Base-by-base conservation (phyloP, 306 rosid species). In the Medicago arabica region DNA sequence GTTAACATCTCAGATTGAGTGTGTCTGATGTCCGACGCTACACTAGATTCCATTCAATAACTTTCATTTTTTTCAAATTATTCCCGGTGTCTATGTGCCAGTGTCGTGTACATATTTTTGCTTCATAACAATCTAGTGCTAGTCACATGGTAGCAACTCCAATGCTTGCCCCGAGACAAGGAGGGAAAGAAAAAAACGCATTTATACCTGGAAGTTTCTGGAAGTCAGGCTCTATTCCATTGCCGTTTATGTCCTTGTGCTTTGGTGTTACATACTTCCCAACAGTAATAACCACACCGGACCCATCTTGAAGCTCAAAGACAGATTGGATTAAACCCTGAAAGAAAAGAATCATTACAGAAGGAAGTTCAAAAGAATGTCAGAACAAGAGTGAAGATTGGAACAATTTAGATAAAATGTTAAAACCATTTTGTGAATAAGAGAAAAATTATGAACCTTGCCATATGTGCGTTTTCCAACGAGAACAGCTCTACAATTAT, bases 291-390 rank as follows among this genome's bases (percentile, higher is more conserved):
- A 91, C 98, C 66, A 95, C 92, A 41, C 97, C 98, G 61, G 98
- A 95, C 72, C 97, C 97, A 74, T 95, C 96, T 23, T 82, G 85
- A 81, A 92, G 97, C 80, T 95, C 97, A 71, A 95, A 95, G 62
- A 95, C 97, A 75, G 99, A 95, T 82, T 95, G 97, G 80, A 95
- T 92, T 71, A 95, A 78, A 71, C 99, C 97, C 97, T 92, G 85
- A 58, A 16, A 70, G 34, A 57, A 57, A 57, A 10, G 28, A 74
- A 76, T 58, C 63, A 85, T 69, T 58, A 43, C 40, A 71, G 8
- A 58, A 13, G 34, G 36, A 58, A 58, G 38, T 38, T 23, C 9
- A 12, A 12, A 58, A 0, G 39, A 12, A 9, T 21, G 64, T 58
- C 17, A 5, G 38, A 58, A 58, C 14, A 58, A 58, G 36, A 58